Percentiles rank a stretch among this genome's conserved stretches.
Evolutionary conservation across 2,329 filamentous ascomycete species (phyloP).

Genomic region (Penicillium sp.): DNA sequence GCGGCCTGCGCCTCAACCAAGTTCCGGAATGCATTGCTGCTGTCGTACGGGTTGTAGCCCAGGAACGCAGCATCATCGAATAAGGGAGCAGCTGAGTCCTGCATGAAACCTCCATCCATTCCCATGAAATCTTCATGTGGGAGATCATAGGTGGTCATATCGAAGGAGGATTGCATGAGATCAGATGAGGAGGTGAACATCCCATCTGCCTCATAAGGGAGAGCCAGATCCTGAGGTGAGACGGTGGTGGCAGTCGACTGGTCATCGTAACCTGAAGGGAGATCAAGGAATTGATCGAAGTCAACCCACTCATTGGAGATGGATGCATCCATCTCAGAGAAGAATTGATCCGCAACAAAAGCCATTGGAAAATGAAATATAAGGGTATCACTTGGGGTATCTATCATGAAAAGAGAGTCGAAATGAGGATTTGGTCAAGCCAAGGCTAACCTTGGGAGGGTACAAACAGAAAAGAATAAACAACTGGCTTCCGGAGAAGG

Average conservation of each 20-base stretch:
- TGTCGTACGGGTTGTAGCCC: slow-evolving; percentile 18
- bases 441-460: background rate
- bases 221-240: slow-evolving; percentile 29
- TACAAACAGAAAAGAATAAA: background rate
- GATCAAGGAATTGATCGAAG: slow-evolving; percentile 36
- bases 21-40: slow-evolving; percentile 25
- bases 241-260: slow-evolving; percentile 32
- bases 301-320: slow-evolving; percentile 32
- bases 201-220: slow-evolving; percentile 27
- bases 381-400: slow-evolving; percentile 8
- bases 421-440: slow-evolving; percentile 1
- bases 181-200: slow-evolving; percentile 20
- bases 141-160: slow-evolving; percentile 24
- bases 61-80: slow-evolving; percentile 16
- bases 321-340: slow-evolving; percentile 21
- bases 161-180: slow-evolving; percentile 23
- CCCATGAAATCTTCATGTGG: slow-evolving; percentile 18
- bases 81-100: slow-evolving; percentile 12
- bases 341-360: slow-evolving; percentile 25
- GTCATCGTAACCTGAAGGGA: slow-evolving; percentile 28
- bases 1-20: slow-evolving; percentile 41
- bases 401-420: background rate
- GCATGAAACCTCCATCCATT: slow-evolving; percentile 18
- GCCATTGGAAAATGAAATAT: slow-evolving; percentile 26
- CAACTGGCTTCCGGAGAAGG: slow-evolving; percentile 11